Percentiles rank a stretch among this genome's conserved stretches.
Evolutionary conservation across 768 basidiomycete species (phyloP).

Genomic region (Auricularia auricula-judae): DNA sequence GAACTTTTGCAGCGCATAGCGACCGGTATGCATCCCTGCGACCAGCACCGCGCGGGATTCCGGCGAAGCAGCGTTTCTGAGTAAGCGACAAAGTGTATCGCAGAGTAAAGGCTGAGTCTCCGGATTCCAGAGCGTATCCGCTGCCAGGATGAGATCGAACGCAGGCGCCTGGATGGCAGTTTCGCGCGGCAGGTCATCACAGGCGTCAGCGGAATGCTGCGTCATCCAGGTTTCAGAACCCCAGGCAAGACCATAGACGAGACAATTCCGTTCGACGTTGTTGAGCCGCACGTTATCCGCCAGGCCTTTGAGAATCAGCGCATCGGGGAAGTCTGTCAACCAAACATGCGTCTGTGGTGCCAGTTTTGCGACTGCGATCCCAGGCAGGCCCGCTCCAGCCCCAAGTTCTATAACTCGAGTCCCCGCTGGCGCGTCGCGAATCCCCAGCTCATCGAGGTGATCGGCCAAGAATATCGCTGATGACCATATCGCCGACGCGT

Average conservation of each 20-base stretch:
- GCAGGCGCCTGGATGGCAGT: conserved; percentile 12
- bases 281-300: conserved; percentile 47
- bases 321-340: conserved; percentile 65
- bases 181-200: conserved; percentile 9
- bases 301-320: conserved; percentile 44
- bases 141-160: conserved; percentile 60
- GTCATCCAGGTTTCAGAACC: conserved; percentile 29
- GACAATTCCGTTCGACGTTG: conserved; percentile 34
- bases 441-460: conserved; percentile 38
- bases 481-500: conserved; percentile 69
- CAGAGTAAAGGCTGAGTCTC: conserved; percentile 46
- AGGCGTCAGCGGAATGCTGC: conserved; percentile 7
- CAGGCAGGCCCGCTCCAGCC: conserved; percentile 63
- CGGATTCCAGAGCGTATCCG: conserved; percentile 73
- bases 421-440: conserved; percentile 14
- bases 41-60: conserved; percentile 50
- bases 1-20: conserved; percentile 60
- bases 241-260: conserved; percentile 53
- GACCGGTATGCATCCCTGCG: conserved; percentile 66
- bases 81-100: conserved; percentile 35
- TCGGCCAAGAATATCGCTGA: conserved; percentile 59
- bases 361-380: conserved; percentile 50
- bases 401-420: conserved; percentile 56
- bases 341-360: conserved; percentile 28
- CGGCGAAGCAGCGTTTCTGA: conserved; percentile 24